A percentile compares a stretch with the other conserved stretches of the same genome.
Conservation (phyloP, 2,329 filamentous ascomycete genomes). For the Myrmaecium sp. region DNA sequence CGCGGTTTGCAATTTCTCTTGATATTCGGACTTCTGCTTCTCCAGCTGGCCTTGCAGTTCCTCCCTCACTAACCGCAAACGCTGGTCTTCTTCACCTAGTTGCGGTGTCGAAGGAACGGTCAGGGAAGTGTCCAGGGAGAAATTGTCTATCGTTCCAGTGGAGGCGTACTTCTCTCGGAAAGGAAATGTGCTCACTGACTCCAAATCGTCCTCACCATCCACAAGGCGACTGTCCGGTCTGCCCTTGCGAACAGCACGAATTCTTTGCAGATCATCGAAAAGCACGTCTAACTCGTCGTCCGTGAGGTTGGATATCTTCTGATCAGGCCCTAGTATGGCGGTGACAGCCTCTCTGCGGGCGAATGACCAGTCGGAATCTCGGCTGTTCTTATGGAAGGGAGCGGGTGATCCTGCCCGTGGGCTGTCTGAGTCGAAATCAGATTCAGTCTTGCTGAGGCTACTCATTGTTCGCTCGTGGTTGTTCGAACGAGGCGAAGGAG, state of each 20-base stretch:
- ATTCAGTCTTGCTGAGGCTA: constrained; percentile 55
- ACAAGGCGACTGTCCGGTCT: constrained; percentile 37
- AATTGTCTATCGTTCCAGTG: constrained; percentile 85
- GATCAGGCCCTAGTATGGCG: constrained; percentile 75
- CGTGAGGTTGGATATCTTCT: constrained; percentile 75
- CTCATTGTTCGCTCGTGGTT: constrained; percentile 54
- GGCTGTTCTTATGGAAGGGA: constrained; percentile 43
- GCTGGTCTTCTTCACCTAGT: constrained; percentile 61
- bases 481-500: constrained; percentile 40
- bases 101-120: constrained; percentile 90
- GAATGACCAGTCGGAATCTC: constrained; percentile 89
- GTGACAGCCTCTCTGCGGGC: constrained; percentile 85
- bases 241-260: constrained; percentile 67
- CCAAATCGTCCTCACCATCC: constrained; percentile 63
- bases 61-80: constrained; percentile 56
- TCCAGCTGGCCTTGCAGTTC: constrained; percentile 74
- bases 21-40: constrained; percentile 67
- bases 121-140: constrained; percentile 82
- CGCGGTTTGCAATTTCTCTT: constrained; percentile 57
- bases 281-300: constrained; percentile 89
- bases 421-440: constrained; percentile 55
- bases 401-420: constrained; percentile 69
- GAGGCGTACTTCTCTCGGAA: constrained; percentile 91
- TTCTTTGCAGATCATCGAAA: constrained; percentile 85
- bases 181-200: constrained; percentile 76